Evolutionary conservation across 2,329 filamentous ascomycete species (phyloP).

Genomic region (Alternaria sp.): DNA sequence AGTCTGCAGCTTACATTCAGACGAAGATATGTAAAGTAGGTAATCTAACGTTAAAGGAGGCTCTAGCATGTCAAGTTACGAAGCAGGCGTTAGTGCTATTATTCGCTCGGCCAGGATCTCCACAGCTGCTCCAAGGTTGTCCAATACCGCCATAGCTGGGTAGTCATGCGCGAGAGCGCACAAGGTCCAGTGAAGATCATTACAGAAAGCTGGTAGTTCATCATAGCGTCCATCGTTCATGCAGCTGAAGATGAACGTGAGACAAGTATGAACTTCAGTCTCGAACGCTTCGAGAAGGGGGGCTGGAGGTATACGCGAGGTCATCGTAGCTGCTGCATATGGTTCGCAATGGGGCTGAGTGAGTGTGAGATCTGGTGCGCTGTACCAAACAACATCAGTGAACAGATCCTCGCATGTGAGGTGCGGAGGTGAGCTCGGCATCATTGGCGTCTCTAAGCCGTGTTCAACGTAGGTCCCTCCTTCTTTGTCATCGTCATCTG

Average conservation of each 20-base stretch:
- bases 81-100: background rate
- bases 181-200: slow-evolving; percentile 6
- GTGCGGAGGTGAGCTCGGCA: background rate
- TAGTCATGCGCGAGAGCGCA: background rate
- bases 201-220: background rate
- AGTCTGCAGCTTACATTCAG: background rate
- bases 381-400: slow-evolving; percentile 6
- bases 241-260: slow-evolving; percentile 4
- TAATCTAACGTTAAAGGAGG: background rate
- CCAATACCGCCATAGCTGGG: background rate
- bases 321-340: background rate
- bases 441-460: background rate
- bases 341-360: background rate
- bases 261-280: background rate
- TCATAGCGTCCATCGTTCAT: background rate
- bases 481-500: background rate
- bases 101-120: slow-evolving; percentile 6
- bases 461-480: background rate
- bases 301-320: background rate
- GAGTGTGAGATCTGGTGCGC: background rate
- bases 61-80: background rate
- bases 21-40: background rate
- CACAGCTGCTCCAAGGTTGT: background rate
- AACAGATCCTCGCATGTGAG: background rate
- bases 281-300: background rate